Conservation (phyloP, 78 protist species). For the Creolimax fragrantissima region DNA sequence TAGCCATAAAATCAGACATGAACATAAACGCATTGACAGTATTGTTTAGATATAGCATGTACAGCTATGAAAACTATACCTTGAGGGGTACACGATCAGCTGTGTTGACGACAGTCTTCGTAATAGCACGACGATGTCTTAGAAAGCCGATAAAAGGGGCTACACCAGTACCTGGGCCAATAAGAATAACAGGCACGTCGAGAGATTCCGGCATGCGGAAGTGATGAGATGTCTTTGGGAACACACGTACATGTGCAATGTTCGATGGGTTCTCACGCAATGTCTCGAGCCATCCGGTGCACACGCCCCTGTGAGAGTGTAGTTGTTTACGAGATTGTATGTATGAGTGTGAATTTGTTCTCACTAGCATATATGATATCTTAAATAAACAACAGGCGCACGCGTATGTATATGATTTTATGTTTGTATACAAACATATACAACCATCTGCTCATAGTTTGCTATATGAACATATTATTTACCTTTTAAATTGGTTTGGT, state of each 20-base stretch:
- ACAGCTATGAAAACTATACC: too few species aligned
- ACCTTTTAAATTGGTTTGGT: too few species aligned
- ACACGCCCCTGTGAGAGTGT: neutral
- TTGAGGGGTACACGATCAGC: neutral
- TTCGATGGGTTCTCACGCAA: neutral
- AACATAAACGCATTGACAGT: too few species aligned
- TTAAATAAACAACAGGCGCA: too few species aligned
- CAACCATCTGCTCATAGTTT: too few species aligned
- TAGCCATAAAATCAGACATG: too few species aligned
- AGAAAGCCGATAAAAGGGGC: slow-evolving; percentile 89
- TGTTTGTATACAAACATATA: neutral
- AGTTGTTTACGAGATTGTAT: neutral
- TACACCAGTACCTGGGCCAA: slow-evolving; percentile 95
- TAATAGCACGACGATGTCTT: neutral
- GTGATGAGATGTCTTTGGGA: neutral
- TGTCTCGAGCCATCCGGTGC: neutral
- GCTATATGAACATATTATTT: too few species aligned
- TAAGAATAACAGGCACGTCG: slow-evolving; percentile 67
- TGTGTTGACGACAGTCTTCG: too few species aligned
- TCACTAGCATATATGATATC: too few species aligned
- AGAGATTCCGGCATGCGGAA: slow-evolving; percentile 57
- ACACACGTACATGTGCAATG: neutral
- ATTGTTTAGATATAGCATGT: too few species aligned
- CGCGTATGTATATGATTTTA: neutral
- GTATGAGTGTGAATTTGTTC: neutral